Evolutionary conservation across 441 rosid genomes (phyloP).

Genomic region (Dalechampia spathulata): DNA sequence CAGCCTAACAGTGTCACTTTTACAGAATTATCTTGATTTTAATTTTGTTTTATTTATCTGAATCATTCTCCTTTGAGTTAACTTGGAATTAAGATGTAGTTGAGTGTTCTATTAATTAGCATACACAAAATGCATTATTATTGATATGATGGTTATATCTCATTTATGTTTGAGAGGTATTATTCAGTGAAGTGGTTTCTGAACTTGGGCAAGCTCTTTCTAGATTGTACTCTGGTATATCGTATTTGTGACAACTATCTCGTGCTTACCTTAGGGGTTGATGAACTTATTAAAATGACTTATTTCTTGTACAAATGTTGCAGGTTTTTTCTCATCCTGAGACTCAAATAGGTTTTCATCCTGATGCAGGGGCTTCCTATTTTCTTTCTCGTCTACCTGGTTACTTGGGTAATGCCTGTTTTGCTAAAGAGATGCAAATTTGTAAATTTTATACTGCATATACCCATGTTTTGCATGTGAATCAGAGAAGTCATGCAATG

Average conservation of each 20-base stretch:
- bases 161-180: not conserved
- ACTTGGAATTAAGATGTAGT: too few relatives aligned
- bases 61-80: too few relatives aligned
- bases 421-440: not conserved
- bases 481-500: not conserved
- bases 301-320: constrained; percentile 13
- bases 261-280: not conserved
- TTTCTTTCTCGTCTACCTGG: constrained; percentile 92
- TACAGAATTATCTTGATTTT: constrained; percentile 1
- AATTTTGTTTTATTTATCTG: not conserved
- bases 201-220: not conserved
- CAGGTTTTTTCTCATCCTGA: constrained; percentile 84
- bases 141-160: not conserved
- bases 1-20: not conserved
- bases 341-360: constrained; percentile 87
- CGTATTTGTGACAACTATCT: not conserved
- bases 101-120: not conserved
- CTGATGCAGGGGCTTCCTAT: constrained; percentile 93
- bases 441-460: not conserved
- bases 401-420: constrained; percentile 47
- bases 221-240: constrained; percentile 3
- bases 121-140: not conserved
- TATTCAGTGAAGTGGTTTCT: not conserved
- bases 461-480: not conserved
- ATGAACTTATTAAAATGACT: not conserved